Evolutionary conservation across 1,284 basidiomycete species (phyloP), one percentile per base, ranked within the genome.

Genomic region (Leccinum pallidistipes): DNA sequence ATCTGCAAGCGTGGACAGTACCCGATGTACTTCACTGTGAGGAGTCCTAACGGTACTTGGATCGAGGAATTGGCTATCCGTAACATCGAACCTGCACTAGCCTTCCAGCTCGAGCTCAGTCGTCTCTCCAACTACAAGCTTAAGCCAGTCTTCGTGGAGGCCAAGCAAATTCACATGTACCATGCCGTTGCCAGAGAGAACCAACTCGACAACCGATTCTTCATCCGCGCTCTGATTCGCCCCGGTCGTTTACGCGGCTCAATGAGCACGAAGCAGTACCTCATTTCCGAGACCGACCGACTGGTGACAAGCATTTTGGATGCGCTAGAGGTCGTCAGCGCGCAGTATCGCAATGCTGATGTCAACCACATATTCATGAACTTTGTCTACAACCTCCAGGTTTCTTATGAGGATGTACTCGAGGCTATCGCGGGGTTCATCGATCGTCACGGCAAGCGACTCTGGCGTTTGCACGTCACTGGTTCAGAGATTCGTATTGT

Each of bases 351-450:
- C 66, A 94, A 91, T 70, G 91, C 94, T 2, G 95, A 97, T 76
- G 94, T 92, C 80, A 97, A 97, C 76, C 94, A 97, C 75, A 96
- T 97, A 74, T 94, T 92, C 79, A 93, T 98, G 86, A 97, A 97
- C 80, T 98, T 98, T 78, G 90, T 99, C 73, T 99, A 99, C 84
- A 94, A 92, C 74, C 90, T 99, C 64, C 88, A 90, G 31, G 94
- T 99, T 67, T 91, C 90, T 40, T 98, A 98, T 69, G 96, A 98
- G 68, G 95, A 98, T 69, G 95, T 99, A 10, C 87, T 98, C 63
- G 91, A 92, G 62, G 97, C 97, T 8, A 92, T 99, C 62, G 90
- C 95, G 18, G 97, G 96, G 54, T 99, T 99, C 82, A 95, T 99
- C 68, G 97, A 98, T 73, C 91, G 97, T 52, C 95, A 98, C 72